Conservation (phyloP, 2,329 filamentous ascomycete species). For the Colletotrichum melonis region DNA sequence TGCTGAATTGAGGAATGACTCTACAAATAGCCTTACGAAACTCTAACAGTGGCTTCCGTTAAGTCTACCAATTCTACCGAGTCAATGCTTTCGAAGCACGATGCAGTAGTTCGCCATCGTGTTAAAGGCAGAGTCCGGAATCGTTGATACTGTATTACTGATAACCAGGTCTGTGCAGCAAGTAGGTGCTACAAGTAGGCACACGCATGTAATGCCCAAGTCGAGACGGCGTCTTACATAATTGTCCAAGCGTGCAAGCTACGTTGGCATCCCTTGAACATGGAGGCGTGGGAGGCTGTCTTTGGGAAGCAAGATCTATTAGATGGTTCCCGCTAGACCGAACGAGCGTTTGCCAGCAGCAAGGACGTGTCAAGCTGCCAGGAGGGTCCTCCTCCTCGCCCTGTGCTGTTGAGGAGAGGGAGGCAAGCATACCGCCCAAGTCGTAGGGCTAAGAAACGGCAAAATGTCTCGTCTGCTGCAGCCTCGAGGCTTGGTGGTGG, state of each 20-base stretch:
- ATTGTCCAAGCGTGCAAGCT: background rate
- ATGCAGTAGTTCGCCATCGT: background rate
- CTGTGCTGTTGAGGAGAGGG: background rate
- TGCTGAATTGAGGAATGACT: background rate
- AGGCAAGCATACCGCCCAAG: background rate
- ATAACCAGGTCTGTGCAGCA: background rate
- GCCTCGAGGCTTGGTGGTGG: slow-evolving; percentile 17
- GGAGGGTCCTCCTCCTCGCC: background rate
- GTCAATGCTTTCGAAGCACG: background rate
- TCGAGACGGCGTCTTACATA: background rate
- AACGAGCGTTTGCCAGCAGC: slow-evolving; percentile 12
- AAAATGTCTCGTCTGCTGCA: slow-evolving; percentile 28
- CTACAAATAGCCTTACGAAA: background rate
- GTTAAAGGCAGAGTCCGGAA: background rate
- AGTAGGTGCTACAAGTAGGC: background rate
- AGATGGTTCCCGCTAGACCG: slow-evolving; percentile 3
- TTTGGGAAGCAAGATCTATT: background rate
- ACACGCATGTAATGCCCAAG: background rate
- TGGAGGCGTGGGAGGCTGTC: too few species aligned
- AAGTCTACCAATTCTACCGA: background rate
- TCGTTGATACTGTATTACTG: background rate
- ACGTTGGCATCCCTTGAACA: background rate
- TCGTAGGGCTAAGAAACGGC: slow-evolving; percentile 23
- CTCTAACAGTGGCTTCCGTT: background rate
- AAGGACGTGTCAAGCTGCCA: slow-evolving; percentile 19